Evolutionary conservation across 2,329 filamentous ascomycete species (phyloP), one percentile per base, ranked within the genome.

Genomic region (Colletotrichum nymphaeae): DNA sequence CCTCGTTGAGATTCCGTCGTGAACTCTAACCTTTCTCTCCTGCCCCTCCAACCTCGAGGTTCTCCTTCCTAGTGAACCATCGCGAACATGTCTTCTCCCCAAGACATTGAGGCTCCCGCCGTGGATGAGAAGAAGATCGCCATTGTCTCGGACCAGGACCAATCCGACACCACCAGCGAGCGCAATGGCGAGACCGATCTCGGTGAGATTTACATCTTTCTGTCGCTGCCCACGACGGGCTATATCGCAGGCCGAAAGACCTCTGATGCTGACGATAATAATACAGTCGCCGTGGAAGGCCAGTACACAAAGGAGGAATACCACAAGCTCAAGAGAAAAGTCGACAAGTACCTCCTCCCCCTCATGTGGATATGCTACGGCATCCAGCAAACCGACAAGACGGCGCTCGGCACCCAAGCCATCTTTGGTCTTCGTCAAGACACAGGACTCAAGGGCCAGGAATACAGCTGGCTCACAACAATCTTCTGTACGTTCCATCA

Each of bases 341-440:
- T 85, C 22, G 85, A 87, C 73, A 79, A 79, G n/a, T 86, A 83
- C 70, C 78, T 87, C 19, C 80, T 87, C 0, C 85, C 85, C 1
- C 76, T 87, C 55, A 87, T 87, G 85, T 87, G 83, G 81, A 77
- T 83, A 8, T 86, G 85, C 75, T 87, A 87, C 71, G 86, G 86
- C 46, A 84, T 87, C 62, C 86, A 88, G 74, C 86, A 87, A 75
- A 83, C 81, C 0, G 85, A 87, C 77, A 87, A 87, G 76, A 87
- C 84, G 1, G 82, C 83, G 0, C 78, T 84, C 19, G 79, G 82
- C 24, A 81, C 78, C 0, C 83, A 84, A 63, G 83, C 83, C 19
- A 83, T 79, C 0, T 84, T 84, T 59, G 83, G 83, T 6, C 77
- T 84, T 4, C 72, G 78, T 49, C 76, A 79, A 42, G 83, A 77